These are phyloP conservation scores for Neospermospora avenae DNA, from an alignment of 2,329 filamentous ascomycete species.

Conservation along the genomic window DNA sequence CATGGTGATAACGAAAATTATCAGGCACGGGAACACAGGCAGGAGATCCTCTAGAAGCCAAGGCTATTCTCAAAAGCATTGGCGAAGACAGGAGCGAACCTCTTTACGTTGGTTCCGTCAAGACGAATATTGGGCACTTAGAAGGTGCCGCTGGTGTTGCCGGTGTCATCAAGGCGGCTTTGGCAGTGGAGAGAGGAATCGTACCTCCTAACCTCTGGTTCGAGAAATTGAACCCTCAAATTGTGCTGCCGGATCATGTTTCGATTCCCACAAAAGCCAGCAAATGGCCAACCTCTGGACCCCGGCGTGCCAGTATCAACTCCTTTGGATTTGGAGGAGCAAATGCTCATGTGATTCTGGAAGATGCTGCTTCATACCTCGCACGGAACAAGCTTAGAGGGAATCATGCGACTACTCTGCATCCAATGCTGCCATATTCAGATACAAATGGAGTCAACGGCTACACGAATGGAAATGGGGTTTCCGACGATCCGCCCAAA, in stretches of 20 bases:
- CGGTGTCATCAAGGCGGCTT: conserved; percentile 21
- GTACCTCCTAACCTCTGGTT: conserved; percentile 30
- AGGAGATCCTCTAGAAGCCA: conserved; percentile 26
- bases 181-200: conserved; percentile 31
- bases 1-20: no score
- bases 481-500: neutral
- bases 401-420: neutral
- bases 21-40: conserved; percentile 20
- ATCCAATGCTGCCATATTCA: neutral
- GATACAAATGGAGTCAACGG: neutral
- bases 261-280: neutral
- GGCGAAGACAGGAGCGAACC: neutral
- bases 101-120: conserved; percentile 23
- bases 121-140: conserved; percentile 31
- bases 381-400: neutral
- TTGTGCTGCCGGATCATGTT: neutral
- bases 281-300: neutral
- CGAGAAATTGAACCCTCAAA: neutral
- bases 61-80: conserved; percentile 14
- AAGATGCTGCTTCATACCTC: conserved; percentile 21
- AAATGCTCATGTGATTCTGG: conserved; percentile 25
- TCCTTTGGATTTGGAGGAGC: conserved; percentile 30
- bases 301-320: conserved; percentile 22
- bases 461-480: neutral
- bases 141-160: conserved; percentile 25